Percentiles rank a stretch among this genome's conserved stretches.
Conservation (phyloP, 2,329 filamentous ascomycete species). For the Fusarium vanettenii region DNA sequence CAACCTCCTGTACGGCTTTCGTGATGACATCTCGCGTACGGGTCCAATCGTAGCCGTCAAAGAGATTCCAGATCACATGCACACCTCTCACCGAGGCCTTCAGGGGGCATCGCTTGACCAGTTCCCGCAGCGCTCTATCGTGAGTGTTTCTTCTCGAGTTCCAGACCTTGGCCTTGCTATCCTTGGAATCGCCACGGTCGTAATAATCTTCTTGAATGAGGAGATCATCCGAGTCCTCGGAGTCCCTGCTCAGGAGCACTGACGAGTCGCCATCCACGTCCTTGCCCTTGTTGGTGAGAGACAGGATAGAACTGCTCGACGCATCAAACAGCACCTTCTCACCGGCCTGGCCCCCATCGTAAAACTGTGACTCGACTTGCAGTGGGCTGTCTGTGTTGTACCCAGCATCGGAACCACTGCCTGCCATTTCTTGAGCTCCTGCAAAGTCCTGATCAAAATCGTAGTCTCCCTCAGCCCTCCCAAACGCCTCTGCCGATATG, state of each 20-base stretch:
- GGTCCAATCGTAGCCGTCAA: conserved; percentile 97
- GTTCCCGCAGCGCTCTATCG: conserved; percentile 70
- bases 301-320: conserved; percentile 49
- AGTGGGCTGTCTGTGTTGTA: conserved; percentile 51
- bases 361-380: conserved; percentile 59
- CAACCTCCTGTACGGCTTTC: conserved; percentile 88
- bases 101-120: conserved; percentile 76
- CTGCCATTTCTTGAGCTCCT: conserved; percentile 61
- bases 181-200: conserved; percentile 67
- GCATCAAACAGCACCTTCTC: conserved; percentile 64
- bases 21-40: conserved; percentile 87
- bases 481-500: conserved; percentile 87
- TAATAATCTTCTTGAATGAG: conserved; percentile 85
- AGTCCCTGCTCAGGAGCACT: conserved; percentile 48
- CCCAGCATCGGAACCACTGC: conserved; percentile 48
- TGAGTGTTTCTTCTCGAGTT: conserved; percentile 82
- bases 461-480: conserved; percentile 69
- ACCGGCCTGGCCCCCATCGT: conserved; percentile 55
- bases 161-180: conserved; percentile 81
- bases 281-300: conserved; percentile 45
- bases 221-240: conserved; percentile 71
- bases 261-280: conserved; percentile 52
- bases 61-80: conserved; percentile 96
- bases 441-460: conserved; percentile 73
- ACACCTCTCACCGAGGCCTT: conserved; percentile 85